A percentile compares a stretch with the other conserved stretches of the same genome.
Evolutionary conservation across 352 stramenopile genomes (phyloP).

Genomic region (Thraustochytrium aureum): DNA sequence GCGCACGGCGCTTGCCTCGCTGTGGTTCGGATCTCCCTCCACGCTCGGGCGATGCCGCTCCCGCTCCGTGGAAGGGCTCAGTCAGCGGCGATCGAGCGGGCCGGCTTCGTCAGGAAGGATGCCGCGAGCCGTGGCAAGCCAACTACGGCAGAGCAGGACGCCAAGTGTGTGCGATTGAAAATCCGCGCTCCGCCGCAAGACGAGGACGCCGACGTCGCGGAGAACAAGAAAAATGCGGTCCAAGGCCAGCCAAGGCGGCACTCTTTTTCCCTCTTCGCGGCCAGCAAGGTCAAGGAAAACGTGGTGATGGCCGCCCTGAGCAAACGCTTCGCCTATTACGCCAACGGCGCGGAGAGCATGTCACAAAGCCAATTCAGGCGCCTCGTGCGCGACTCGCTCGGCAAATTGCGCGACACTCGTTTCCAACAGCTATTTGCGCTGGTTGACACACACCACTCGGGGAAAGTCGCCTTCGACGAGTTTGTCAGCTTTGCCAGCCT

Average conservation of each 20-base stretch:
- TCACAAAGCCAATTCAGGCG: background rate
- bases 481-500: constrained; percentile 47
- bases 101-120: too few species aligned
- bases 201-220: constrained; percentile 3
- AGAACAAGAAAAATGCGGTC: background rate
- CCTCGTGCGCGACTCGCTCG: constrained; percentile 4
- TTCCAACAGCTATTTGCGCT: background rate
- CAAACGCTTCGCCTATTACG: constrained; percentile 43
- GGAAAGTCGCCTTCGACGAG: constrained; percentile 34
- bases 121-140: too few species aligned
- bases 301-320: too few species aligned
- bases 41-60: too few species aligned
- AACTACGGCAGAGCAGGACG: too few species aligned
- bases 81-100: too few species aligned
- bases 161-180: background rate
- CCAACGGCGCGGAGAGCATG: background rate
- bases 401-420: background rate
- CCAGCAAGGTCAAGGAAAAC: background rate
- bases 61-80: too few species aligned
- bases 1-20: too few species aligned
- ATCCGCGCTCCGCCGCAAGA: background rate
- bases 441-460: constrained; percentile 18
- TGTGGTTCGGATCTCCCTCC: too few species aligned
- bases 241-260: background rate
- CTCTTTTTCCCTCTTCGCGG: too few species aligned